Evolutionary conservation across 2,329 filamentous ascomycete genomes (phyloP).

Genomic region (Apiospora malaysiana): DNA sequence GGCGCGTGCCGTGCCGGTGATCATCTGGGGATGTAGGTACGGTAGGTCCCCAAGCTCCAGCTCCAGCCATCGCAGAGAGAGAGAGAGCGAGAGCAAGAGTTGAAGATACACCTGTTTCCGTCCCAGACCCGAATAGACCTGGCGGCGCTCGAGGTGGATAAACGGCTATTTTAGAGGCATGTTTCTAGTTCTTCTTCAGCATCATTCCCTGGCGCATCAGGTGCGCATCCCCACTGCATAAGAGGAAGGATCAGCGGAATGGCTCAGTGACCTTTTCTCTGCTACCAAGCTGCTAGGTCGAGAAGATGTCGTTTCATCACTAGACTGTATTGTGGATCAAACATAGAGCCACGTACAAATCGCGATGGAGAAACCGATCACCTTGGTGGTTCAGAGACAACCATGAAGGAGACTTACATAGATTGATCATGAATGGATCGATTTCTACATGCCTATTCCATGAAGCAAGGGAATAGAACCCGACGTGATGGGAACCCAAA

Average conservation of each 20-base stretch:
- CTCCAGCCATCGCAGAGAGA: background rate
- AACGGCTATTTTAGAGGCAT: background rate
- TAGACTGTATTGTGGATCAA: constrained; percentile 10
- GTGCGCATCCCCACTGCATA: background rate
- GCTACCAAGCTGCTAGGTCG: background rate
- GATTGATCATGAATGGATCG: background rate
- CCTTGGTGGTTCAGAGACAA: background rate
- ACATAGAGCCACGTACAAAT: background rate
- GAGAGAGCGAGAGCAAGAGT: background rate
- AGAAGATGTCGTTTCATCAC: constrained; percentile 1
- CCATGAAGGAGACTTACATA: background rate
- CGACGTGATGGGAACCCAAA: background rate
- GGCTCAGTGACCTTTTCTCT: background rate
- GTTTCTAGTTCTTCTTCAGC: background rate
- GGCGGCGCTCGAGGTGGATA: background rate
- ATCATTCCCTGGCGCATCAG: background rate
- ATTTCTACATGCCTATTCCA: background rate
- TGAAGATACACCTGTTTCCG: background rate
- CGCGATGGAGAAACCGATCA: background rate
- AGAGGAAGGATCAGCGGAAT: background rate
- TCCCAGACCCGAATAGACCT: background rate
- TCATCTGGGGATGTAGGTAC: background rate
- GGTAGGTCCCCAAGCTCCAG: background rate
- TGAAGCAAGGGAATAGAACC: background rate
- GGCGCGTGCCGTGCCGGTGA: constrained; percentile 1